Evolutionary conservation across 129 eudicot species (phyloP), one percentile per base, ranked within the genome.

Genomic region (Pseudognaphalium luteoalbum): DNA sequence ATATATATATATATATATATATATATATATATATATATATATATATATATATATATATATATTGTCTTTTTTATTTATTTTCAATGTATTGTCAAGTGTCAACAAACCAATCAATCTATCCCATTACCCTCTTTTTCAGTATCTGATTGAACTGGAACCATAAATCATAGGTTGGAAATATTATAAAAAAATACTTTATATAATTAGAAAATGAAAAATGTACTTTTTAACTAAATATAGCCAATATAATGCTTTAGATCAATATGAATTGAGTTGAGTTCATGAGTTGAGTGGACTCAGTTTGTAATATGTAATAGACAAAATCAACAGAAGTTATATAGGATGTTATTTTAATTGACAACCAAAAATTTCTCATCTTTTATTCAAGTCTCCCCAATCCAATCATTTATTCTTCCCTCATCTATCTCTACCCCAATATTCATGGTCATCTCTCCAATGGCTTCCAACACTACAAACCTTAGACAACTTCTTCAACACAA

Each of bases 401-500:
- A 61, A 61, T 25, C 34, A 10, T 28, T 2, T 28, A 0, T 60
- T 25, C 34, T 61, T 61, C n/a, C 28, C 35, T 61, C 16, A 25
- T 8, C 3, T 61, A 22, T 28, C 6, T 61, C 29, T 1, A 10
- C 29, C 62, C 22, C 28, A 57, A 19, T 21, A 57, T 19, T 57
- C 62, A 19, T n/a, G 29, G 67, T 21, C 67, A 61, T 61, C 19
- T 16, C 67, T 28, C 7, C 19, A 61, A 61, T 61, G 67, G 29
- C 67, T 28, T 61, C 67, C 35, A 61, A 22, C 37, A 28, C 67
- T 29, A 61, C 67, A 61, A 61, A 61, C 33, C 67, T 61, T 22
- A 29, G 67, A 28, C 67, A 61, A 61, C 67, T 61, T 29, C 67
- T 61, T 25, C 67, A 28, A 61, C 67, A 61, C 37, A 61, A 61